phyloP scores from a whole-genome alignment of 441 rosid genomes.

The Populus hybrid region DNA sequence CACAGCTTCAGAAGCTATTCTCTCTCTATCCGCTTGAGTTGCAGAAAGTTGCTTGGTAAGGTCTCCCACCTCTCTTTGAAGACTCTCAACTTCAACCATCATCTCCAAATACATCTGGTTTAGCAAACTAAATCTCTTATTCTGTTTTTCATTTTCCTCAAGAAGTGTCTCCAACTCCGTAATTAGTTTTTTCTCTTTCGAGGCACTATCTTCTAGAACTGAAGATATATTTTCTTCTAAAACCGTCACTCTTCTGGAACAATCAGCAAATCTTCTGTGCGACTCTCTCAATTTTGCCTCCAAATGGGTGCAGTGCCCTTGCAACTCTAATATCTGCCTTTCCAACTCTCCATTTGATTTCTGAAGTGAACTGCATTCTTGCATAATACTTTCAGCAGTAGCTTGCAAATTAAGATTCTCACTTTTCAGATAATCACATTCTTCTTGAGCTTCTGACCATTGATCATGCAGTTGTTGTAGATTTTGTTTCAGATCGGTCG shows the following conservation, averaged over 20 bases:
- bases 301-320: conserved; percentile 30
- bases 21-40: conserved; percentile 35
- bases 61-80: conserved; percentile 31
- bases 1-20: conserved; percentile 31
- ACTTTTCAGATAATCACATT: conserved; percentile 28
- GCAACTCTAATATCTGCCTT: conserved; percentile 37
- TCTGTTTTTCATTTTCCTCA: conserved; percentile 38
- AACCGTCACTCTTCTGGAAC: conserved; percentile 30
- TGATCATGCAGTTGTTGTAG: conserved; percentile 25
- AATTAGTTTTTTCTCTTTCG: conserved; percentile 37
- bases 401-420: conserved; percentile 33
- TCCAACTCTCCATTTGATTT: conserved; percentile 34
- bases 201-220: conserved; percentile 39
- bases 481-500: conserved; percentile 22
- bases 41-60: conserved; percentile 30
- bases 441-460: conserved; percentile 36
- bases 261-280: conserved; percentile 28
- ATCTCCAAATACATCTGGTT: conserved; percentile 37
- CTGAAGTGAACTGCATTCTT: conserved; percentile 37
- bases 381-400: conserved; percentile 27
- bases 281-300: conserved; percentile 34
- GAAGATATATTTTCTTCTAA: conserved; percentile 41
- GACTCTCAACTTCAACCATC: conserved; percentile 38
- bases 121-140: conserved; percentile 33
- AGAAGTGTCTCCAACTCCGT: conserved; percentile 36